phyloP scores from a whole-genome alignment of 768 basidiomycete species.

The Coprinopsis cinerea region DNA sequence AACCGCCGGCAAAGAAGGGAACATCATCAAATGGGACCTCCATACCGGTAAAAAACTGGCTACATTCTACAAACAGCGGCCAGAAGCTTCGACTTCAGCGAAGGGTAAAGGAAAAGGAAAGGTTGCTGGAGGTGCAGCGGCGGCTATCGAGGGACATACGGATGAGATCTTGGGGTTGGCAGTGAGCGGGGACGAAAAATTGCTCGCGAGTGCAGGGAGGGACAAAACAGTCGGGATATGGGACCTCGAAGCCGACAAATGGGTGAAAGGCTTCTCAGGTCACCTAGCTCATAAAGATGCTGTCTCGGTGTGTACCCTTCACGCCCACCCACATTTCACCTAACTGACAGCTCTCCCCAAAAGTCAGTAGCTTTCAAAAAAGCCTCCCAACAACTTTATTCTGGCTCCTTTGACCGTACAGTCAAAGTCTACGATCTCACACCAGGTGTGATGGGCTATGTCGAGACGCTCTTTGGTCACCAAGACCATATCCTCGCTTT shows the following conservation, averaged over 20 bases:
- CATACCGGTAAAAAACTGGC: constrained; percentile 51
- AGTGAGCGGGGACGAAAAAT: constrained; percentile 77
- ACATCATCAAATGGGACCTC: constrained; percentile 83
- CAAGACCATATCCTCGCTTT: constrained; percentile 80
- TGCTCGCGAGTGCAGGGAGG: constrained; percentile 81
- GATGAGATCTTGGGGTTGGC: constrained; percentile 85
- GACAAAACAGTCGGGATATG: constrained; percentile 83
- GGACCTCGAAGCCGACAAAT: constrained; percentile 70
- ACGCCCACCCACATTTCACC: too few relatives aligned
- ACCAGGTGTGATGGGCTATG: constrained; percentile 77
- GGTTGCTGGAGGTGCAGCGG: constrained; percentile 13
- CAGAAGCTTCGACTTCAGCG: constrained; percentile 19
- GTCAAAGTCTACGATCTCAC: constrained; percentile 78
- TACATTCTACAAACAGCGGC: constrained; percentile 56
- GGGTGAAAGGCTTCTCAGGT: constrained; percentile 79
- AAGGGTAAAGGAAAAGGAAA: constrained; percentile 57
- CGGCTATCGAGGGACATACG: constrained; percentile 63
- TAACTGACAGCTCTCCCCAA: too few relatives aligned
- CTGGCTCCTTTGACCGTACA: constrained; percentile 80
- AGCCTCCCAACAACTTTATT: constrained; percentile 67
- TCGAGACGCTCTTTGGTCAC: constrained; percentile 96
- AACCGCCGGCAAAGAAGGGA: constrained; percentile 87
- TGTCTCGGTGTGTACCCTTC: constrained; percentile 30
- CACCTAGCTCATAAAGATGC: constrained; percentile 57
- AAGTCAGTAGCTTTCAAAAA: constrained; percentile 74